Evolutionary conservation across 23 red algal species (phyloP).

Genomic region (Gracilaria gracilis): DNA sequence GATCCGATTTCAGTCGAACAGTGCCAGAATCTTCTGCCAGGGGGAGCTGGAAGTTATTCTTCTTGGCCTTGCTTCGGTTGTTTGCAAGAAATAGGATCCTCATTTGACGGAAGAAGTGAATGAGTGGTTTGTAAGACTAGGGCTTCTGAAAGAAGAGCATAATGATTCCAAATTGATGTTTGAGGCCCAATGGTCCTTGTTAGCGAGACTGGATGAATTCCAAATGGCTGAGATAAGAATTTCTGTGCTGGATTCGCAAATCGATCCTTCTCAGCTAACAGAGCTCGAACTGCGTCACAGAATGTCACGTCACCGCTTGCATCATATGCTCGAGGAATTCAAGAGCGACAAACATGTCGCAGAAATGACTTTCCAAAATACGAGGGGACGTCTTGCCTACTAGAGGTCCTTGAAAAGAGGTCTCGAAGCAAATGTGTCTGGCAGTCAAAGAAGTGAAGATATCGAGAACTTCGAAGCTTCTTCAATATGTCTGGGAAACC

Average conservation of each 20-base stretch:
- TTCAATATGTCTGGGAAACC: conserved; percentile 29
- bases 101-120: neutral
- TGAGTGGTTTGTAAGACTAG: conserved; percentile 33
- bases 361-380: conserved; percentile 30
- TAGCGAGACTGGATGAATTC: conserved; percentile 54
- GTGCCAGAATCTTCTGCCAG: conserved; percentile 14
- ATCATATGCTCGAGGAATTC: conserved; percentile 30
- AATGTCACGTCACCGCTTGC: conserved; percentile 18
- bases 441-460: neutral
- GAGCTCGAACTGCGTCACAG: conserved; percentile 19
- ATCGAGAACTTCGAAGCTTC: conserved; percentile 1
- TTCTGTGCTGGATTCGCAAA: conserved; percentile 17
- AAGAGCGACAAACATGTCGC: conserved; percentile 19
- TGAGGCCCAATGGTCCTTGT: conserved; percentile 49
- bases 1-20: conserved; percentile 18
- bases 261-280: conserved; percentile 1
- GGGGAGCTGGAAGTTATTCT: conserved; percentile 47
- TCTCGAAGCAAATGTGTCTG: neutral
- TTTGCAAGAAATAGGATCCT: conserved; percentile 25
- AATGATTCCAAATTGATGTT: conserved; percentile 32
- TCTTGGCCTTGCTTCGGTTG: conserved; percentile 4
- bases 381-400: conserved; percentile 41
- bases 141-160: conserved; percentile 35
- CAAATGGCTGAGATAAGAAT: conserved; percentile 52
- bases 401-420: neutral